Evolutionary conservation across 2,329 filamentous ascomycete species (phyloP), one percentile per base, ranked within the genome.

Genomic region (Hymenoscyphus occultus): DNA sequence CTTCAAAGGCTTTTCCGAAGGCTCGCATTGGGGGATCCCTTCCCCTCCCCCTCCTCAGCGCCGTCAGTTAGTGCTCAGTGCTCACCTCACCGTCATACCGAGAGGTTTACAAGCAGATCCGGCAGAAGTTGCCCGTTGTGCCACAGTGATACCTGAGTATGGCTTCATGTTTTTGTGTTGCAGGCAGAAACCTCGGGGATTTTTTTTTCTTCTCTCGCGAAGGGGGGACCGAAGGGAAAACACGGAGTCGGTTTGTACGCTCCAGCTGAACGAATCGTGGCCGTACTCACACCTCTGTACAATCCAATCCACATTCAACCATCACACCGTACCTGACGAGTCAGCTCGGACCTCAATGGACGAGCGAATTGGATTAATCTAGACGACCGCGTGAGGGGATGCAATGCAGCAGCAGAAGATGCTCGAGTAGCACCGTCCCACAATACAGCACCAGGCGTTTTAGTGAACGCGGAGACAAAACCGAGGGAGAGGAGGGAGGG

Each of bases 31-130:
- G 31, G 22, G 19, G 22, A 54, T 22, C 19, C 45, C 45, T 5
- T 13, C 45, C 42, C 42, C 42, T 22, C 45, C 45, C 48, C 48
- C 48, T 54, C 48, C 31, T 19, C 48, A 9, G 48, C 48, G 48
- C 48, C 48, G 48, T 54, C 48, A 54, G 22, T 54, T 54, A 54
- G 48, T 54, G 48, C 48, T 54, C 48, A 54, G 19, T 54, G 19
- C 48, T 54, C 35, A 35, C 35, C 35, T 35, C 19, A 54, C 48
- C 19, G 48, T 54, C 48, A 54, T 54, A 54, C 48, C 48, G 48
- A 54, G 48, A 54, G n/a, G 48, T 22, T 54, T 19, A 54, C 19
- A 54, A 54, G 48, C 19, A 54, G 48, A 54, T 54, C 48, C 48
- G 48, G 48, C 22, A 54, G 9, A 22, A 51, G 45, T 51, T 51